Evolutionary conservation across 345 rosid genomes (phyloP).

Genomic region (Syzygium aromaticum): DNA sequence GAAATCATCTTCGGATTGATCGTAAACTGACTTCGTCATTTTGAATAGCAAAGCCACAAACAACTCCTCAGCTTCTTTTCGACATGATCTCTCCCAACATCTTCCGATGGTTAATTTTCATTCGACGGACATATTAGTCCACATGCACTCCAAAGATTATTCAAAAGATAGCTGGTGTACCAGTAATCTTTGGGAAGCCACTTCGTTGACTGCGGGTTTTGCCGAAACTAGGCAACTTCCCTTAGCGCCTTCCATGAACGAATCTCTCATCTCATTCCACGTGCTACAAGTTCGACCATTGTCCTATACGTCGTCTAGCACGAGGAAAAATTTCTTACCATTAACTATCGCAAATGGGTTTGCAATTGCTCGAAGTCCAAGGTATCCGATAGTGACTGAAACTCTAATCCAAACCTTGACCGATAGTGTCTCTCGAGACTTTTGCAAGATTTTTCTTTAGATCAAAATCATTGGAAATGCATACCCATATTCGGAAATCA

Average conservation of each 20-base stretch:
- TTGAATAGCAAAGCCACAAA: neutral
- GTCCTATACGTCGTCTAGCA: neutral
- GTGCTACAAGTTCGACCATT: no score
- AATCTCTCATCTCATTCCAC: no score
- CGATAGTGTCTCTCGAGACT: no score
- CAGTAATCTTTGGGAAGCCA: neutral
- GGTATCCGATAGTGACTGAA: neutral
- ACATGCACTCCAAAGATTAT: neutral
- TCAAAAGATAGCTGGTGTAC: neutral
- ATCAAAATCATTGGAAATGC: neutral
- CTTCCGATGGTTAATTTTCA: neutral
- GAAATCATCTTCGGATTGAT: neutral
- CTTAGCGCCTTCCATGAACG: no score
- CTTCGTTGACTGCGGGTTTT: no score
- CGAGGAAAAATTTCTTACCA: neutral
- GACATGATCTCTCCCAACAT: neutral
- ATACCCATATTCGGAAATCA: rapidly evolving
- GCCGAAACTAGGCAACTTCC: no score
- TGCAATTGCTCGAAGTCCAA: neutral
- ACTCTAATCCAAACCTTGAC: neutral
- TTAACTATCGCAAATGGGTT: neutral
- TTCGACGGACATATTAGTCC: neutral
- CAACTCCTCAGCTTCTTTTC: neutral
- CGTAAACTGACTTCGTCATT: neutral
- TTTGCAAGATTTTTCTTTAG: neutral